Base-by-base conservation (phyloP, 768 basidiomycete species). In the Vishniacozyma victoriae region DNA sequence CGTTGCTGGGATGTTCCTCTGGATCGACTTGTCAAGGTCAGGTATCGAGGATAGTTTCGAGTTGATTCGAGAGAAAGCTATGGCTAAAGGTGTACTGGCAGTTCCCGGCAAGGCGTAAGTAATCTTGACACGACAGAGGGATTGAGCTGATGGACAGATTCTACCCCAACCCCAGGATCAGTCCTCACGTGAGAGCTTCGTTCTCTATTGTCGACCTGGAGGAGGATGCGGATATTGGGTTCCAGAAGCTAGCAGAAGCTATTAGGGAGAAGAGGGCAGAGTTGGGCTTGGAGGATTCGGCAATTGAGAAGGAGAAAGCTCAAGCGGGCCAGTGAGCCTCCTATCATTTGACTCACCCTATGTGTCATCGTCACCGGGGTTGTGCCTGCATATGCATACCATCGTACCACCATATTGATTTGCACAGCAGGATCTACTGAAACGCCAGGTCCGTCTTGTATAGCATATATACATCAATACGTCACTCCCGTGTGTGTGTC, bases 71-170 rank as follows among this genome's bases (percentile, higher is more conserved):
- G 83, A 79, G 5, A 82, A 81, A 45, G 89, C 89, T 9, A 78
- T 86, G 46, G 80, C 82, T 56, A 79, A 79, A 19, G 90, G 89
- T 16, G 86, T 95, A 6, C 79, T 95, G n/a, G 89, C 86, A 15
- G 78, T 95, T 11, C 91, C 91, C 0, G 91, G 91, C 14, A 60
- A 59, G 39, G 54, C 64, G 67, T 69, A 50, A 58, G 67, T 64
- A 1, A n/a, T n/a, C n/a, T n/a, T n/a, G n/a, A n/a, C n/a, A n/a
- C n/a, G n/a, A n/a, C n/a, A n/a, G n/a, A 16, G 35, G 29, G 35
- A 19, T 3, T 2, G 43, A 20, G 12, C 4, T 20, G 11, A 36
- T 39, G 11, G 24, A 79, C 1, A 82, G 82, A 16, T 92, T 91
- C 75, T 75, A 84, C 47, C 87, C 90, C 14, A 81, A 78, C 50